These are phyloP conservation scores for Tubosaeta sp. DNA, from an alignment of 768 basidiomycete species.

Conservation along the genomic window DNA sequence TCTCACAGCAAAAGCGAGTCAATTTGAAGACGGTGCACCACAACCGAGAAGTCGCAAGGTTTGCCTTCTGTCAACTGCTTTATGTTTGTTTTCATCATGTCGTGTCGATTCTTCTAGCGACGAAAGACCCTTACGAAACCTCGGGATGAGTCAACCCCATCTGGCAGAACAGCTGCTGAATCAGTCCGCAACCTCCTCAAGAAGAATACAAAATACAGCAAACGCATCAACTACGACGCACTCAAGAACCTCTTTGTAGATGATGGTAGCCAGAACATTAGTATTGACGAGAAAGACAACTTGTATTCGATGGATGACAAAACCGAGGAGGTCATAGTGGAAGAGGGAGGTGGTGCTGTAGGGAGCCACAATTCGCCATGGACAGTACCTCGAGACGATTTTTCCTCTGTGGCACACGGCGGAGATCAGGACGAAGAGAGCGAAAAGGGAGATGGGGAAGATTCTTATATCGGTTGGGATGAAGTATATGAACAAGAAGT, in stretches of 20 bases:
- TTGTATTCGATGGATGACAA: constrained; percentile 54
- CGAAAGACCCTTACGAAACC: constrained; percentile 65
- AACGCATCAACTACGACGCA: constrained; percentile 91
- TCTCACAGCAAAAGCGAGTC: constrained; percentile 65
- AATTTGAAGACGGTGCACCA: constrained; percentile 36
- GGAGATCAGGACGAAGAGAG: constrained; percentile 29
- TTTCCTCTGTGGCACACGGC: constrained; percentile 3
- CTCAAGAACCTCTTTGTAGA: constrained; percentile 74
- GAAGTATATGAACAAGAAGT: constrained; percentile 76
- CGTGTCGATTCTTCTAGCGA: constrained; percentile 41
- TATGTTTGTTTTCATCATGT: constrained; percentile 16
- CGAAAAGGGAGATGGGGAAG: constrained; percentile 39
- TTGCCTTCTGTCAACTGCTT: constrained; percentile 45
- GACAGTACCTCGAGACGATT: constrained; percentile 11
- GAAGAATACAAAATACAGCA: constrained; percentile 85
- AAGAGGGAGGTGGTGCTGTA: constrained; percentile 39
- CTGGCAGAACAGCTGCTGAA: constrained; percentile 32
- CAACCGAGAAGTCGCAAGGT: constrained; percentile 72
- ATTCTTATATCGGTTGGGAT: constrained; percentile 34
- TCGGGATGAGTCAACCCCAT: constrained; percentile 65
- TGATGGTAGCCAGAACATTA: constrained; percentile 16
- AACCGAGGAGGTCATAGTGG: constrained; percentile 37
- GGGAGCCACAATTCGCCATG: constrained; percentile 32
- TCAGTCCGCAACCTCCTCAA: constrained; percentile 54
- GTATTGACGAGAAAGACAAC: constrained; percentile 41